Evolutionary conservation across 2,329 filamentous ascomycete genomes (phyloP).

Genomic region (Penicillium sp.): DNA sequence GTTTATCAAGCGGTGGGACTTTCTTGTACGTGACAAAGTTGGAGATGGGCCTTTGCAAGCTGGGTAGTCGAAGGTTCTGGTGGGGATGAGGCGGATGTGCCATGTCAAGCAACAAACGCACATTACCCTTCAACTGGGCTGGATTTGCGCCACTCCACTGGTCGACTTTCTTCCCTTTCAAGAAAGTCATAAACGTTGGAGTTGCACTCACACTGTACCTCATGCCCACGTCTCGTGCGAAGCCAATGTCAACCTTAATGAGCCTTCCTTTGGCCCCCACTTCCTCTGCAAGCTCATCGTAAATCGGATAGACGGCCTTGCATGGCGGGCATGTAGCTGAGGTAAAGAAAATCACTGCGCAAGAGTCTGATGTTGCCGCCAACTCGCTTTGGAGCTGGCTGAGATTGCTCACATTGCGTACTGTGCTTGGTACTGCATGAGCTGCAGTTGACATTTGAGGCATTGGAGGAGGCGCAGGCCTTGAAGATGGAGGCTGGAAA

Average conservation of each 20-base stretch:
- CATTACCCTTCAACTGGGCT: constrained; percentile 65
- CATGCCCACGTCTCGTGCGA: constrained; percentile 61
- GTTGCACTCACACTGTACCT: constrained; percentile 71
- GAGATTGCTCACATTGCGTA: constrained; percentile 61
- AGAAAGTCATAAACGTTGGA: constrained; percentile 84
- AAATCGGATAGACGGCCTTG: constrained; percentile 76
- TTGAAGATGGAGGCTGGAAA: constrained; percentile 8
- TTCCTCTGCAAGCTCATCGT: constrained; percentile 75
- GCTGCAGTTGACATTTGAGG: constrained; percentile 14
- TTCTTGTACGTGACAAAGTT: constrained; percentile 75
- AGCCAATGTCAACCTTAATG: constrained; percentile 78
- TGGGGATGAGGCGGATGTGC: constrained; percentile 76
- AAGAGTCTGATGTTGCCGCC: constrained; percentile 60
- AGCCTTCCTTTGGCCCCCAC: constrained; percentile 65
- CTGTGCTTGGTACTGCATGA: constrained; percentile 41
- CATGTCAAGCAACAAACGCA: constrained; percentile 71
- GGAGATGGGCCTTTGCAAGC: constrained; percentile 61
- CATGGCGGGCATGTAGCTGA: constrained; percentile 83
- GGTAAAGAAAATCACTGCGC: constrained; percentile 87
- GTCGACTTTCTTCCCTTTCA: constrained; percentile 71
- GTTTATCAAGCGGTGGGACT: constrained; percentile 76
- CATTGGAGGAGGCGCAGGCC: constrained; percentile 14
- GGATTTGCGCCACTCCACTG: constrained; percentile 78
- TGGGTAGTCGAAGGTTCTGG: constrained; percentile 66
- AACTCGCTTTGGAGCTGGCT: constrained; percentile 62